These are phyloP conservation scores for Pugionium cornutum DNA, from an alignment of 345 rosid species.

Conservation along the genomic window DNA sequence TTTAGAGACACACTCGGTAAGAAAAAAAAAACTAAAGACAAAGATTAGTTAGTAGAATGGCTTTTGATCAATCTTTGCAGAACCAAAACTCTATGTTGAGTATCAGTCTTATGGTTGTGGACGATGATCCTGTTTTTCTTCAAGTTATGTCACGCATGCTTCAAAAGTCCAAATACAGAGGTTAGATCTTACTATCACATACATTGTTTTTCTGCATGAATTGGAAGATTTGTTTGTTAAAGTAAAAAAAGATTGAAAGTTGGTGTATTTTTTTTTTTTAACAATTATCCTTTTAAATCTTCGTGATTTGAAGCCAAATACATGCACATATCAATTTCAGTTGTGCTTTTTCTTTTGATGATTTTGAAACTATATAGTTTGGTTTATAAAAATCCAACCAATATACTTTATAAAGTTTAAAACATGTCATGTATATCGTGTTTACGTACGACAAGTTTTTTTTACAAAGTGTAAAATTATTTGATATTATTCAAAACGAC, in stretches of 20 bases:
- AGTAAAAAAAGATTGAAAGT: not conserved
- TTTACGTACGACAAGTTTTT: not conserved
- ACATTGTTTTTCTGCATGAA: not conserved
- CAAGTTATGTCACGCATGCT: conserved; percentile 55
- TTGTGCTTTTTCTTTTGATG: conserved; percentile 1
- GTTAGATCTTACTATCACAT: conserved; percentile 36
- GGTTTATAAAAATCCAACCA: not conserved
- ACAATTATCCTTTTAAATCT: not conserved
- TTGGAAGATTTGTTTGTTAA: not conserved
- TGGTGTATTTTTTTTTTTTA: no score
- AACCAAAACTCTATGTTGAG: conserved; percentile 32
- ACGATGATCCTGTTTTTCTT: conserved; percentile 62
- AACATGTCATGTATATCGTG: no score
- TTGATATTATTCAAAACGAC: not conserved
- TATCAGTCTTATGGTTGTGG: conserved; percentile 58
- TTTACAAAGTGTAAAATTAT: not conserved
- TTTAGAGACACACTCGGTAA: not conserved
- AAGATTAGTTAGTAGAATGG: conserved; percentile 25
- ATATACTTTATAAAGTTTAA: no score
- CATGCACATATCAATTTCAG: conserved; percentile 7
- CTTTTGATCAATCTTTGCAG: conserved; percentile 26
- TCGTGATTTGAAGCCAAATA: not conserved
- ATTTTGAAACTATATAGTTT: not conserved
- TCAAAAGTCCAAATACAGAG: conserved; percentile 43
- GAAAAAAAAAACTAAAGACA: not conserved